Base-by-base conservation (phyloP, 2,329 filamentous ascomycete genomes). In the Fusarium acutatum region DNA sequence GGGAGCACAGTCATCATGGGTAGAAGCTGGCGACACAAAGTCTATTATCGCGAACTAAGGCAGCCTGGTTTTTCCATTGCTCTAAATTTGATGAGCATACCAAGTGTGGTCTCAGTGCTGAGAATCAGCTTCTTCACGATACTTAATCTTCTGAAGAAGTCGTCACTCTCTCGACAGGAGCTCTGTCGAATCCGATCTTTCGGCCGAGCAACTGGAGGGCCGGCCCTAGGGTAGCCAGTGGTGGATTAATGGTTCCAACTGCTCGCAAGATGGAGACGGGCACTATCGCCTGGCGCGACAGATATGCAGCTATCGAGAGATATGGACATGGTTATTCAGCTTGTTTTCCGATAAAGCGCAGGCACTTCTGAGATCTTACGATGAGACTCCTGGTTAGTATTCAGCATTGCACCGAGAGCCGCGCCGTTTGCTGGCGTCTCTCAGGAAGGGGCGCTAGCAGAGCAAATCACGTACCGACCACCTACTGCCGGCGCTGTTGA, bases 361-460 rank as follows among this genome's bases (percentile, higher is more conserved):
- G 11, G 2, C 32, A 20, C 20, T 40, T 28, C 2, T n/a, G 2
- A 26, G 6, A 14, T 18, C 2, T 40, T 28, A 22, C n/a, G 9
- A 35, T 12, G 3, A 24, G 30, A 26, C 13, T 8, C 13, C 17
- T 35, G 17, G 49, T 6, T 6, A 8, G 13, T 11, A 11, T 20
- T 11, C 18, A 6, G 6, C 4, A 6, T 4, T 20, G 17, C 6
- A 20, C 20, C 9, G n/a, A 52, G 8, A 53, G 7, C 14, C 14
- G 24, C 24, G 24, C 9, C 4, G 12, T 3, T 34, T 20, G 3
- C 18, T 12, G 1, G 2, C 4, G 9, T 20, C 8, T 20, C 3
- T 3, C 5, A 32, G 15, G 5, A 1, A 34, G 4, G 11, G 17
- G 47, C 47, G 47, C 30, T 35, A 54, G 22, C 3, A 17, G 7